These are phyloP conservation scores for Conoideocrella luteorostrata DNA, from an alignment of 2,329 filamentous ascomycete genomes.

Conservation along the genomic window DNA sequence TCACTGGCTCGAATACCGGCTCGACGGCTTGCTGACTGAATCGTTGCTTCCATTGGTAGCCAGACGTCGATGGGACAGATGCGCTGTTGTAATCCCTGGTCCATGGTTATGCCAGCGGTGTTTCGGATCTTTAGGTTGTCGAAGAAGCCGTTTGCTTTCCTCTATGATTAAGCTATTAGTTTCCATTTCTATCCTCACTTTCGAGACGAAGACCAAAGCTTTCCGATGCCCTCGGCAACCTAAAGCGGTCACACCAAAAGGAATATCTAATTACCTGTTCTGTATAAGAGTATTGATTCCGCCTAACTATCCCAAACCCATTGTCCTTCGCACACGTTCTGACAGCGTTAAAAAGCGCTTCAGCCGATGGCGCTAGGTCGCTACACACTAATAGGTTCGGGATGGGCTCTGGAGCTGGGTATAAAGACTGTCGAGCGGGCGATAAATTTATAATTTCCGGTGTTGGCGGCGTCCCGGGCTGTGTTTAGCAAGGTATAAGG, in stretches of 20 bases:
- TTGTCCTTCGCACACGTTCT: constrained; percentile 9
- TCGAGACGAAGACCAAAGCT: constrained; percentile 7
- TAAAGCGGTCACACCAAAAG: constrained; percentile 11
- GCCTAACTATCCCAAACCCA: constrained; percentile 5
- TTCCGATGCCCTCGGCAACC: constrained; percentile 1
- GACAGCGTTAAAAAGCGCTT: not conserved
- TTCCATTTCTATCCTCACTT: constrained; percentile 12
- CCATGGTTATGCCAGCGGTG: not conserved
- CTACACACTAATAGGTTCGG: constrained; percentile 9
- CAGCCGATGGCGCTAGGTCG: constrained; percentile 4
- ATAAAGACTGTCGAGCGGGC: constrained; percentile 1
- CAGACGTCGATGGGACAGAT: constrained; percentile 10
- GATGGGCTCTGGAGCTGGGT: constrained; percentile 7
- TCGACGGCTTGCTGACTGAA: constrained; percentile 11
- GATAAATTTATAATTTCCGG: not conserved
- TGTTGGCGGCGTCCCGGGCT: not conserved
- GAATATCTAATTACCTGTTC: constrained; percentile 6
- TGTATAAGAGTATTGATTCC: constrained; percentile 4
- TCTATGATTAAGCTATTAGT: constrained; percentile 11
- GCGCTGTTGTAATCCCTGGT: constrained; percentile 6
- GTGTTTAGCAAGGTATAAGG: not conserved
- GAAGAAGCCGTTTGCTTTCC: not conserved
- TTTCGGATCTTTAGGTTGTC: not conserved
- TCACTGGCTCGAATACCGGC: constrained; percentile 12
- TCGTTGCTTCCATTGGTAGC: constrained; percentile 9